phyloP scores from a whole-genome alignment of 768 basidiomycete species.

The Podaxis carcinomalis region DNA sequence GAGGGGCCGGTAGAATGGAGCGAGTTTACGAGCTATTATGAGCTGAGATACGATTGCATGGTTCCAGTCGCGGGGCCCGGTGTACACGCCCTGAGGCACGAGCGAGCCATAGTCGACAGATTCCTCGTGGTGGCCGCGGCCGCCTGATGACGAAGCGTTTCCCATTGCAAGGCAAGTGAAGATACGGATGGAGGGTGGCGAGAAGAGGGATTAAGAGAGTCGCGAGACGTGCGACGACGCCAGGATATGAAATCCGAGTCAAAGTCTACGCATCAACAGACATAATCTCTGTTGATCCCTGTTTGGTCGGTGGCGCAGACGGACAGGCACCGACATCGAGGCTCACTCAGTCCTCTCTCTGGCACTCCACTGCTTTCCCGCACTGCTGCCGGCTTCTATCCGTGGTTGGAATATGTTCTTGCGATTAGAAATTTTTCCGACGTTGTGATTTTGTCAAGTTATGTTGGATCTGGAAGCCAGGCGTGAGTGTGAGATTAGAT shows the following conservation, averaged over 20 bases:
- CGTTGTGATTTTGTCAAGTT: background rate
- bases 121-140: conserved; percentile 73
- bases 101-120: conserved; percentile 81
- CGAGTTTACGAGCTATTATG: conserved; percentile 82
- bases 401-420: background rate
- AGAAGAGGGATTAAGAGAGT: conserved; percentile 12
- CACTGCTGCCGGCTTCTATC: background rate
- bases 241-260: conserved; percentile 21
- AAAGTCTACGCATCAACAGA: conserved; percentile 14
- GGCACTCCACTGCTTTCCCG: background rate
- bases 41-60: conserved; percentile 82
- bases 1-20: conserved; percentile 94
- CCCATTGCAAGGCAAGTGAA: conserved; percentile 51
- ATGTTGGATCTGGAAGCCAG: background rate
- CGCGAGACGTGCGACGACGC: conserved; percentile 15
- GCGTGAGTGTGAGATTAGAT: conserved; percentile 24
- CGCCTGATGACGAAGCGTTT: conserved; percentile 74
- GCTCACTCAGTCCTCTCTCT: background rate
- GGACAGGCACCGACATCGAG: background rate
- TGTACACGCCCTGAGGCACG: conserved; percentile 82
- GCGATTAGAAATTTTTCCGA: background rate
- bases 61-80: conserved; percentile 85
- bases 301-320: conserved; percentile 34
- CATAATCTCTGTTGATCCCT: conserved; percentile 32
- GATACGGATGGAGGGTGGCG: conserved; percentile 10